phyloP scores from a whole-genome alignment of 1,139 yeast genomes.

The Citeromyces hawaiiensis region DNA sequence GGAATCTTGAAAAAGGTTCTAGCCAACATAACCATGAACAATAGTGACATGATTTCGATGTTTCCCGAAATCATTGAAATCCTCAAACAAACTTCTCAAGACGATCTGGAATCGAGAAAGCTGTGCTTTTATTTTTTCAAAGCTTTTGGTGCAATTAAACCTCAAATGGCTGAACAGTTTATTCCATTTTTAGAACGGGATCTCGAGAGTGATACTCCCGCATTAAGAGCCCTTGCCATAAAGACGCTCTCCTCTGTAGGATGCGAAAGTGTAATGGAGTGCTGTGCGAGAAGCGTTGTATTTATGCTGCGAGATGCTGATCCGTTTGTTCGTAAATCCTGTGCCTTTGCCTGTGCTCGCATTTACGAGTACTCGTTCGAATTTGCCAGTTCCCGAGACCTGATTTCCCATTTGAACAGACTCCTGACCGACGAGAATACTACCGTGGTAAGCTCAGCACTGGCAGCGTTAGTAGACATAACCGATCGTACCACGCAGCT shows the following conservation, averaged over 20 bases:
- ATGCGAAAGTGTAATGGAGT: slow-evolving; percentile 41
- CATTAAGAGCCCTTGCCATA: slow-evolving; percentile 41
- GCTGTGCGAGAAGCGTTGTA: slow-evolving; percentile 23
- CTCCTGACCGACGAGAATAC: slow-evolving; percentile 44
- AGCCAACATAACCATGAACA: slow-evolving; percentile 77
- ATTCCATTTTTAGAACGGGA: slow-evolving; percentile 46
- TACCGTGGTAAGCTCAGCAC: slow-evolving; percentile 57
- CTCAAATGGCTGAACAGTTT: slow-evolving; percentile 40
- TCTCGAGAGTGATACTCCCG: slow-evolving; percentile 21
- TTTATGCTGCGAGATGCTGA: slow-evolving; percentile 35
- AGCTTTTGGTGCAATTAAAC: slow-evolving; percentile 46
- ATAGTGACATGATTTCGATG: slow-evolving; percentile 56
- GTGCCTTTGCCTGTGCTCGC: slow-evolving; percentile 60
- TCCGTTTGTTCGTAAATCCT: slow-evolving; percentile 52
- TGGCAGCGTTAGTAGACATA: slow-evolving; percentile 55
- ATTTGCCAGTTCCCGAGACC: slow-evolving; percentile 27
- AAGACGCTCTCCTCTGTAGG: slow-evolving; percentile 43
- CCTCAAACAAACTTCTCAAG: slow-evolving; percentile 27
- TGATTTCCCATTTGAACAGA: slow-evolving; percentile 45
- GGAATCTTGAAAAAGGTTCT: slow-evolving; percentile 60
- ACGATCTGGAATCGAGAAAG: slow-evolving; percentile 63
- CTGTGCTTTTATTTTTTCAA: slow-evolving; percentile 50
- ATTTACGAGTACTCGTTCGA: slow-evolving; percentile 45
- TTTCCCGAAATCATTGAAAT: slow-evolving; percentile 56
- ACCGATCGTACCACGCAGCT: slow-evolving; percentile 42